A percentile compares a stretch with the other conserved stretches of the same genome.
Conservation (phyloP, 495 filamentous ascomycete species). For the Xylaria acuta region DNA sequence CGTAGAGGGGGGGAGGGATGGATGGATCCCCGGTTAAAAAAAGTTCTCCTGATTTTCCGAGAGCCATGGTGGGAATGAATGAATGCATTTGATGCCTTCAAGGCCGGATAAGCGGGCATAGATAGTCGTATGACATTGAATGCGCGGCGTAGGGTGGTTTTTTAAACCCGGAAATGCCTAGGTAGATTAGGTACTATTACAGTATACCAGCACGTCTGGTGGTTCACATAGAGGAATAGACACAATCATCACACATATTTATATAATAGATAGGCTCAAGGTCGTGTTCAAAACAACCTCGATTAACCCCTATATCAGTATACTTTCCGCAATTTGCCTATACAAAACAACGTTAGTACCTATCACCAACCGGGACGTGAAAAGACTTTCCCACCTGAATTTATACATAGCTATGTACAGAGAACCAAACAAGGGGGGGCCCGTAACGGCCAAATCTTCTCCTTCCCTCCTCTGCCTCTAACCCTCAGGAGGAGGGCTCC, state of each 20-base stretch:
- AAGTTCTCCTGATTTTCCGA: slow-evolving; percentile 8
- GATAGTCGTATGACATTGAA: not conserved
- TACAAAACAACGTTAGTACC: not conserved
- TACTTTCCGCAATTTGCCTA: not conserved
- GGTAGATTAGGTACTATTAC: not conserved
- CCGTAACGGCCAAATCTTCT: not conserved
- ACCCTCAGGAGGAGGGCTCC: no score
- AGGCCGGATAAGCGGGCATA: not conserved
- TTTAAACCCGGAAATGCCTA: not conserved
- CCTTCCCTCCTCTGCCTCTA: not conserved
- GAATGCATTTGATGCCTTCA: slow-evolving; percentile 9
- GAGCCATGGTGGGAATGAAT: not conserved
- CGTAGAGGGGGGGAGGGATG: slow-evolving; percentile 22
- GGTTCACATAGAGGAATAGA: slow-evolving; percentile 25
- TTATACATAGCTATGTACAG: no score
- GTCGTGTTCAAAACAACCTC: not conserved
- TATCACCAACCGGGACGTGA: no score
- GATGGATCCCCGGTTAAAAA: not conserved
- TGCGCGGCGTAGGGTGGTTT: slow-evolving; percentile 22
- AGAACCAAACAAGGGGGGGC: not conserved
- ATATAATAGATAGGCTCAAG: not conserved
- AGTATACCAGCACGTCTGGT: not conserved
- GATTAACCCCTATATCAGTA: no score
- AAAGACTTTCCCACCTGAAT: no score
- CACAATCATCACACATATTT: not conserved